Evolutionary conservation across 352 stramenopile species (phyloP), one percentile per base, ranked within the genome.

Genomic region (Globisporangium nodosum): DNA sequence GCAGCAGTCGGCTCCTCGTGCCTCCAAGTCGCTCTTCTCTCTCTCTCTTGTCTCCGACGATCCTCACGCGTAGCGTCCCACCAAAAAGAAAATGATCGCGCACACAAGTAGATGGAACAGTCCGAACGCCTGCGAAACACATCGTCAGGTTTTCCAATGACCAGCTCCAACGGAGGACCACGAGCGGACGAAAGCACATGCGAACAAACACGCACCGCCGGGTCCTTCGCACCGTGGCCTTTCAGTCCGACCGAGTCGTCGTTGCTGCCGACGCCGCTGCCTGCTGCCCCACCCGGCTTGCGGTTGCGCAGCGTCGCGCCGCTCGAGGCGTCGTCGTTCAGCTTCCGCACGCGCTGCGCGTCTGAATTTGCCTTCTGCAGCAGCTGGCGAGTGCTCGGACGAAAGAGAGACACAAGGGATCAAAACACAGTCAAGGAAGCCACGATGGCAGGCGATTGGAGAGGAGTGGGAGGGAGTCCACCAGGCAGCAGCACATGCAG

Each of bases 11-110:
- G 13, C 16, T 16, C 40, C 13, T 27, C 50, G 27, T n/a, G 8
- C 48, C 20, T n/a, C 48, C 47, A 21, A 12, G 20, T 52, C 30
- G 21, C 30, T 52, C 48, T 16, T 52, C 47, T 51, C 24, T 31
- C 21, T 13, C 18, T 30, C 43, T 30, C 43, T 30, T 8, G 27
- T 7, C 30, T 0, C 39, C 37, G 27, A 6, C 27, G 6, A 24
- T 27, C 30, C 55, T 61, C 74, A 92, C 68, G 88, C 92, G 63
- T 91, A 96, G 68, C 83, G 84, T 3, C 86, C 86, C 61, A 96
- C 73, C 65, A 96, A 76, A 74, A 94, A 96, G 77, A 93, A 94
- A 69, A 96, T 83, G 69, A 96, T 90, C 48, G 84, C 84, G 58
- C 82, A 92, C 49, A 96, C 71, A 24, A 94, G 61, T 46, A 96